phyloP scores from a whole-genome alignment of 1,139 yeast genomes.

The Magnusiomyces paraingens region DNA sequence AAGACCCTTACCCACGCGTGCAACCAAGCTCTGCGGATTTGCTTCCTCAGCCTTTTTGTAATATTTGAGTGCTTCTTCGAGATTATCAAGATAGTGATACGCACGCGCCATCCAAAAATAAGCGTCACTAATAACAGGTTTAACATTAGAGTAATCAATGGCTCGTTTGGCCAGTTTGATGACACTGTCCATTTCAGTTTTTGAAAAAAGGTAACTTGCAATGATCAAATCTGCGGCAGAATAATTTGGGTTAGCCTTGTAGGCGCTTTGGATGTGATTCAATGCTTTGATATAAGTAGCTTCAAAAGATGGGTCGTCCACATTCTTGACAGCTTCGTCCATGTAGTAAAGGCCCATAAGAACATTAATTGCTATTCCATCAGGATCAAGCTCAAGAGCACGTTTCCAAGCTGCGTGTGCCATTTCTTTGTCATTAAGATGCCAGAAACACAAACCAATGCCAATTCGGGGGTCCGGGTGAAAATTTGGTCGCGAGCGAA shows the following conservation, averaged over 20 bases:
- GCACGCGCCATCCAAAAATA: slow-evolving; percentile 84
- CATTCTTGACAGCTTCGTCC: slow-evolving; percentile 35
- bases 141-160: slow-evolving; percentile 36
- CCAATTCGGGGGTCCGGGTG: slow-evolving; percentile 94
- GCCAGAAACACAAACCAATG: slow-evolving; percentile 92
- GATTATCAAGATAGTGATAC: slow-evolving; percentile 52
- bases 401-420: slow-evolving; percentile 83
- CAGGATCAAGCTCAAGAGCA: slow-evolving; percentile 58
- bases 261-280: slow-evolving; percentile 35
- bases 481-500: slow-evolving; percentile 61
- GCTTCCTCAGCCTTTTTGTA: slow-evolving; percentile 47
- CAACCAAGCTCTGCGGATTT: slow-evolving; percentile 51
- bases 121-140: slow-evolving; percentile 61
- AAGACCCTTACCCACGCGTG: slow-evolving; percentile 81
- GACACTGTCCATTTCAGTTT: slow-evolving; percentile 52
- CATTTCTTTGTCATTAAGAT: slow-evolving; percentile 65
- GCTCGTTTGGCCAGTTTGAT: slow-evolving; percentile 51
- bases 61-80: slow-evolving; percentile 59
- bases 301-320: slow-evolving; percentile 27
- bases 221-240: slow-evolving; percentile 42
- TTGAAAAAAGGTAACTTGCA: slow-evolving; percentile 54
- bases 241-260: slow-evolving; percentile 33
- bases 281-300: slow-evolving; percentile 33
- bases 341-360: slow-evolving; percentile 64
- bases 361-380: slow-evolving; percentile 56